Evolutionary conservation across 305 asterid species (phyloP).

Genomic region (Caryopteris hybrid): DNA sequence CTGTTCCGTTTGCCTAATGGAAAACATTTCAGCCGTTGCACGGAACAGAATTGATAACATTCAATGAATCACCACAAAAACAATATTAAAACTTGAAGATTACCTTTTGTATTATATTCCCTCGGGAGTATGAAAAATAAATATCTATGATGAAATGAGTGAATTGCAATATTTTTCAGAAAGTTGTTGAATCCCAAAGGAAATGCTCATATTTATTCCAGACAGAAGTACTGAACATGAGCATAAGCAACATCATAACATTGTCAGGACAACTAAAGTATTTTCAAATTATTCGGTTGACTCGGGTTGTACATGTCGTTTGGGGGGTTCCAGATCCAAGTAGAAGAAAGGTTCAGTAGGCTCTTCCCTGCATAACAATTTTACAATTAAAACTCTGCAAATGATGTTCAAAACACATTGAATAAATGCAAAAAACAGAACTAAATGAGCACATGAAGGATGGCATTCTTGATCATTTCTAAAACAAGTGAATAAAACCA

Average conservation of each 20-base stretch:
- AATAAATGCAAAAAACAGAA: neutral
- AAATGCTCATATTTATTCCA: conserved; percentile 12
- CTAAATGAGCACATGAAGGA: neutral
- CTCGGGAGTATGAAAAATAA: neutral
- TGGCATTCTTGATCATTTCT: neutral
- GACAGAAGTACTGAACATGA: neutral
- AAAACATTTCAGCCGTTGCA: too few species aligned
- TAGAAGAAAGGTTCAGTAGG: conserved; percentile 72
- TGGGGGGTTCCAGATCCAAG: conserved; percentile 87
- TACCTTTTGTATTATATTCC: too few species aligned
- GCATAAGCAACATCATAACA: conserved; percentile 9
- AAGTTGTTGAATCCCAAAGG: neutral
- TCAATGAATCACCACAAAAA: neutral
- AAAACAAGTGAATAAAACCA: neutral
- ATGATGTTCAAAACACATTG: neutral
- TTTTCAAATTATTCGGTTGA: conserved; percentile 10
- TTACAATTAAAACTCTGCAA: conserved; percentile 6
- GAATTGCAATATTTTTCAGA: neutral
- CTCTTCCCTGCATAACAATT: conserved; percentile 61
- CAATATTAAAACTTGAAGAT: neutral
- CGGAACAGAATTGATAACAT: neutral
- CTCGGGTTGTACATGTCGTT: conserved; percentile 61
- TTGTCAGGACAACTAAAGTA: neutral
- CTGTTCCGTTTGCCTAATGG: too few species aligned
- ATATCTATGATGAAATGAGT: neutral